Base-by-base conservation (phyloP, 1,284 basidiomycete genomes). In the Pyrrhoderma noxium region DNA sequence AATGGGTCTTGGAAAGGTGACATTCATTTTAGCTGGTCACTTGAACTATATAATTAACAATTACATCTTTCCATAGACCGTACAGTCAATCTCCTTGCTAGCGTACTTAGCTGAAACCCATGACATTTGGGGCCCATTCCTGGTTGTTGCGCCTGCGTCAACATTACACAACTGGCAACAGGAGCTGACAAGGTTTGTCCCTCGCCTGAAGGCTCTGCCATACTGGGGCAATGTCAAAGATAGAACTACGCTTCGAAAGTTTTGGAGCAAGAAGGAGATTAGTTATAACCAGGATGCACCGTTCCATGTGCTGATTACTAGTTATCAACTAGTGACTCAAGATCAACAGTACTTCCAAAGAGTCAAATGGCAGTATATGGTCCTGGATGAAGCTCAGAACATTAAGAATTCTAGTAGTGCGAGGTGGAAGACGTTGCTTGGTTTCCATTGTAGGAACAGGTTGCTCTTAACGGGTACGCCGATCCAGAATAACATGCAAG, bases 161-260 rank as follows among this genome's bases (percentile, higher is more conserved):
- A 99, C 96, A 0, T 73, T 99, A 57, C 96, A 99, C 70, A 99
- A 99, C 64, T 99, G 96, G 96, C 95, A 99, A 67, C 96, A 99
- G 65, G 96, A 99, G 68, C 80, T 99, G 54, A 89, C 91, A 23
- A 85, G 92, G 25, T 99, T 99, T 65, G 93, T 97, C 3, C 96
- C 96, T 21, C 76, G 77, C 42, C 77, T 99, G 57, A 99, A 98
- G 68, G 92, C 93, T 1, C 67, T 99, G 36, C 96, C 96, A 0
- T 99, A 99, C 67, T 99, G 96, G 96, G 96, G 96, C 45, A 93
- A 89, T 60, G 89, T 94, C 54, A 98, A 97, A 68, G 96, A 99
- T 64, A 86, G 96, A 50, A 81, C 93, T 35, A 93, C 92, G 1
- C 70, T 99, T 53, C 82, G 96, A 56, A 95, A 96, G 66, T 95